Conservation (phyloP, 2,329 filamentous ascomycete genomes). For the Dothistroma pini region DNA sequence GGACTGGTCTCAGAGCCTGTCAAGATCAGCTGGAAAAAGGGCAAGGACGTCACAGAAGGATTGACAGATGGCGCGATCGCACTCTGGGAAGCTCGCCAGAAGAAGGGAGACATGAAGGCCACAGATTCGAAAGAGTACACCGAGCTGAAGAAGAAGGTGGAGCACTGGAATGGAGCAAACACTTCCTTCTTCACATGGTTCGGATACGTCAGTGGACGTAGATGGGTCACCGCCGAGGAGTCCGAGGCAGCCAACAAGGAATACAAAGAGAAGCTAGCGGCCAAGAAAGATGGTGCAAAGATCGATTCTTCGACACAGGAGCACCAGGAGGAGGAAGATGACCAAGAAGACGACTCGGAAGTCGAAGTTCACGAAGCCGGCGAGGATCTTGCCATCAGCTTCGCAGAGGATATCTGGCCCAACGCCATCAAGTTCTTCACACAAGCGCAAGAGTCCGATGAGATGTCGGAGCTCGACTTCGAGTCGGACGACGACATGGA, state of each 20-base stretch:
- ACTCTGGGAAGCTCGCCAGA: constrained; percentile 62
- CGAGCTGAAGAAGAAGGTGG: constrained; percentile 52
- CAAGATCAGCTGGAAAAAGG: constrained; percentile 72
- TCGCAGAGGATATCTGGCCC: constrained; percentile 87
- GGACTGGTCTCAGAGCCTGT: constrained; percentile 87
- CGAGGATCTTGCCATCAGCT: constrained; percentile 72
- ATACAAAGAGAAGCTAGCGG: constrained; percentile 56
- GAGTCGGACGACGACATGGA: constrained; percentile 53
- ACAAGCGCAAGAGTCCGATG: constrained; percentile 65
- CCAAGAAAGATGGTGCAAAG: constrained; percentile 40
- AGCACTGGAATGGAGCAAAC: constrained; percentile 38
- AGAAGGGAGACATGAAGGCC: constrained; percentile 39
- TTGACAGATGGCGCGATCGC: constrained; percentile 69
- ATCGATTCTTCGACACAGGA: constrained; percentile 45
- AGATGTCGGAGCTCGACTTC: constrained; percentile 64
- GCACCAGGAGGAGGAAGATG: constrained; percentile 56
- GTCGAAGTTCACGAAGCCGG: constrained; percentile 85
- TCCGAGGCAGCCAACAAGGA: constrained; percentile 58
- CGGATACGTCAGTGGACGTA: constrained; percentile 63
- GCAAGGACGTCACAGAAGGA: constrained; percentile 78
- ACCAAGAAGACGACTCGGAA: constrained; percentile 61
- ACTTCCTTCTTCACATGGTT: constrained; percentile 90
- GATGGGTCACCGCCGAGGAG: constrained; percentile 69
- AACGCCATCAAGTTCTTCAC: constrained; percentile 84
- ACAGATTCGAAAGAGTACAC: constrained; percentile 54